Percentiles rank a stretch among this genome's conserved stretches.
These are phyloP conservation scores for Vanderwaltozyma verrucispora DNA, from an alignment of 805 yeast species.

Conservation along the genomic window DNA sequence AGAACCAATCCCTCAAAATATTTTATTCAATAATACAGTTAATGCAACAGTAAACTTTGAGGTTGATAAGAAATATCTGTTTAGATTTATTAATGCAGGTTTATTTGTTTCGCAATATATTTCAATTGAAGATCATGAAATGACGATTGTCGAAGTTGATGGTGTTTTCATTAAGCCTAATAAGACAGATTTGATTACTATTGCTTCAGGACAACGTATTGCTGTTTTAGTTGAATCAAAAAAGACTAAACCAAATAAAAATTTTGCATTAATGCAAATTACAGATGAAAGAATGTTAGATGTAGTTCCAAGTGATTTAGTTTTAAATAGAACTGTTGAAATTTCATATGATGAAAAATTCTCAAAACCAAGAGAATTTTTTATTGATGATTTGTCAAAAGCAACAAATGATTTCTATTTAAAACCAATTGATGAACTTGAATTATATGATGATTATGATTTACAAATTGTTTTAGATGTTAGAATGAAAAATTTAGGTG, in stretches of 20 bases:
- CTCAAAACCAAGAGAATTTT: conserved; percentile 22
- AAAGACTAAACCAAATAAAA: conserved; percentile 28
- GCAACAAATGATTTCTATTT: conserved; percentile 30
- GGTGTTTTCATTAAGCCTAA: conserved; percentile 58
- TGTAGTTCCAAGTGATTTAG: conserved; percentile 48
- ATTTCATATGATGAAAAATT: conserved; percentile 38
- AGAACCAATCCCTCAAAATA: conserved; percentile 66
- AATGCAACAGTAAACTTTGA: conserved; percentile 46
- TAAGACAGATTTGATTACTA: conserved; percentile 43
- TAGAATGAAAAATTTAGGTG: conserved; percentile 57
- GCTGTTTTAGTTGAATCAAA: conserved; percentile 57
- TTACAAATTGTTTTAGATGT: conserved; percentile 47
- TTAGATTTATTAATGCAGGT: conserved; percentile 58
- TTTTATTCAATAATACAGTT: conserved; percentile 54
- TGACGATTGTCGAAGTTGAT: conserved; percentile 64
- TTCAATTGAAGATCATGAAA: conserved; percentile 58
- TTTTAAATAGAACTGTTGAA: conserved; percentile 44
- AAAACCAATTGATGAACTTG: conserved; percentile 34
- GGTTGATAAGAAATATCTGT: conserved; percentile 50
- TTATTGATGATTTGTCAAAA: conserved; percentile 13
- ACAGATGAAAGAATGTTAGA: conserved; percentile 64
- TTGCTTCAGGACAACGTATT: conserved; percentile 77
- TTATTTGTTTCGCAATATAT: conserved; percentile 66
- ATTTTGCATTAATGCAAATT: conserved; percentile 51
- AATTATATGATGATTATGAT: conserved; percentile 50